phyloP scores from a whole-genome alignment of 2,329 filamentous ascomycete genomes.

The Botryotinia convoluta region DNA sequence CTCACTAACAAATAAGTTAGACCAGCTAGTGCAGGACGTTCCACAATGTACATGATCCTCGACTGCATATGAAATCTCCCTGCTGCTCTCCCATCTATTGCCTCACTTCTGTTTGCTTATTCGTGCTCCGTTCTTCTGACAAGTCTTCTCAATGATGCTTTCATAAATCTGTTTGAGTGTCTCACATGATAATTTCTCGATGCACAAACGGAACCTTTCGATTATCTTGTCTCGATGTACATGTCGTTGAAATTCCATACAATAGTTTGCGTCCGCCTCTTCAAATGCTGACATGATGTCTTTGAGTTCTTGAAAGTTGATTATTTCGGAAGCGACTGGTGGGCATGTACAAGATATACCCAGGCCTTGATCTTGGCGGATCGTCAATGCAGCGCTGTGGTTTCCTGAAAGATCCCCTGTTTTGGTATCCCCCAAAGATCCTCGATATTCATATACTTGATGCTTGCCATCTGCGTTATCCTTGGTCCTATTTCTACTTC shows the following conservation, averaged over 20 bases:
- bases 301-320: background rate
- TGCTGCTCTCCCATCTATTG: background rate
- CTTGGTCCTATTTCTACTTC: fast-evolving
- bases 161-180: background rate
- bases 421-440: too few relatives aligned
- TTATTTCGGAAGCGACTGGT: too few relatives aligned
- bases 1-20: background rate
- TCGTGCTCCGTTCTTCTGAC: background rate
- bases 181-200: background rate
- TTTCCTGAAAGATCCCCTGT: background rate
- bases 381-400: background rate
- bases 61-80: background rate
- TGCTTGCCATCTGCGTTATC: background rate
- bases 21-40: background rate
- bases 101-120: background rate
- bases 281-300: background rate
- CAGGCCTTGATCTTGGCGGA: background rate
- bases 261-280: background rate
- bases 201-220: background rate
- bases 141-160: background rate
- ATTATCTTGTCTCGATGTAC: background rate
- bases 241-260: background rate
- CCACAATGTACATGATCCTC: background rate
- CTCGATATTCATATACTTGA: too few relatives aligned
- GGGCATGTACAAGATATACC: background rate